Conservation (phyloP, 805 yeast species). For the Barnettozyma botsteinii region DNA sequence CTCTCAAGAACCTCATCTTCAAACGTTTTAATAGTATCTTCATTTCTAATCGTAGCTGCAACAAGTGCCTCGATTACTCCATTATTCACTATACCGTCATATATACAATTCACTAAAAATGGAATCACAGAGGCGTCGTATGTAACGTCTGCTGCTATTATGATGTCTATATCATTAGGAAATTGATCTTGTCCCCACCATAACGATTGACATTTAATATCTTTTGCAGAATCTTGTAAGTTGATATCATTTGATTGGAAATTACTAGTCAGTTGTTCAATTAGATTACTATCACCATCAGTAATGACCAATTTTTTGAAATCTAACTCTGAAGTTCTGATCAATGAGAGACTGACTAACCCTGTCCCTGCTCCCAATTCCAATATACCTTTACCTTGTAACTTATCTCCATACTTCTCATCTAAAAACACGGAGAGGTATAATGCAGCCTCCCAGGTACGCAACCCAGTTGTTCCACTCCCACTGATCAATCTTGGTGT, state of each 20-base stretch:
- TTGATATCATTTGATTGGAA: constrained; percentile 38
- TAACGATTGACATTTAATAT: constrained; percentile 33
- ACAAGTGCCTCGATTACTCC: constrained; percentile 36
- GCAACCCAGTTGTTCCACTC: constrained; percentile 77
- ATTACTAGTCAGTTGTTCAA: constrained; percentile 42
- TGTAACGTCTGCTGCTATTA: constrained; percentile 85
- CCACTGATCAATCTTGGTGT: constrained; percentile 63
- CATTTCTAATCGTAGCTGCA: constrained; percentile 74
- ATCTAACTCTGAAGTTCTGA: constrained; percentile 5
- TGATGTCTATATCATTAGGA: constrained; percentile 39
- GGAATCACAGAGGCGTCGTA: constrained; percentile 64
- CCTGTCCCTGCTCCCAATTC: constrained; percentile 95
- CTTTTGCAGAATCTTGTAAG: constrained; percentile 7
- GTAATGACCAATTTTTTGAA: constrained; percentile 40
- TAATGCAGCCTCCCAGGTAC: constrained; percentile 94
- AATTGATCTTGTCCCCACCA: constrained; percentile 55
- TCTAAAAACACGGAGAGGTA: constrained; percentile 51
- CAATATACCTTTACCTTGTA: constrained; percentile 34
- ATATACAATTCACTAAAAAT: constrained; percentile 44
- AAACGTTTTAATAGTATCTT: constrained; percentile 41
- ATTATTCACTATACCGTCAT: constrained; percentile 16
- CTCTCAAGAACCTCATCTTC: constrained; percentile 28
- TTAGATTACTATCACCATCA: constrained; percentile 59
- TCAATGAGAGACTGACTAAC: constrained; percentile 47
- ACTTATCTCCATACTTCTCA: constrained; percentile 1